Evolutionary conservation across 306 rosid genomes (phyloP), one percentile per base, ranked within the genome.

Genomic region (Lupinus albus): DNA sequence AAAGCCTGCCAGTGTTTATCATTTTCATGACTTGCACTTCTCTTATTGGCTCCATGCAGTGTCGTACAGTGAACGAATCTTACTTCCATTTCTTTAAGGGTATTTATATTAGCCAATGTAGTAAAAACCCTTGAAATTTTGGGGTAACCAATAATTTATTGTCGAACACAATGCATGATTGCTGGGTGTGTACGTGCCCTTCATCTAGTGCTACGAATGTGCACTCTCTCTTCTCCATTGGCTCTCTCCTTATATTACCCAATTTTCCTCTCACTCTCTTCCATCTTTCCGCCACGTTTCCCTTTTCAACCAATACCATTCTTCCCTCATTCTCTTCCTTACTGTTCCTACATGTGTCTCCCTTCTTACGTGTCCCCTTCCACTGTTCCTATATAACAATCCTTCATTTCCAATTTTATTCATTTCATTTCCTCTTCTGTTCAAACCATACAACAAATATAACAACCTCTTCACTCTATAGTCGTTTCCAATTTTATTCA

Each of bases 171-270:
- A 1, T 64, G 46, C 78, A 30, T 78, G 78, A 56, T 66, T 66
- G 76, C 49, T 10, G 52, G 11, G 28, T 3, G 5, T 17, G 41
- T 72, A 80, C 85, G 87, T 88, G 89, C 77, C 88, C 67, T 47
- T 46, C 62, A 41, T 61, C 15, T 30, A 61, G 64, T 68, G 32
- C 71, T 21, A 18, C 11, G 20, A 8, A 53, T 16, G 11, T 36
- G 83, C 96, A 82, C 91, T 74, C 53, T 13, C 62, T 82, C 14
- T 21, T 9, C 35, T 59, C 77, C 36, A 83, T 85, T 87, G 78
- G 89, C 4, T 4, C 16, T 0, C 18, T 1, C 0, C 3, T 25
- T 1, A 8, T 11, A n/a, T 52, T 14, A 15, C 72, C 12, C 20
- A 18, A 1, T 8, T 25, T 33, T 10, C 36, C 8, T 14, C 30